A percentile compares a stretch with the other conserved stretches of the same genome.
Evolutionary conservation across 768 basidiomycete genomes (phyloP).

Genomic region (Gymnopilus dilepis): DNA sequence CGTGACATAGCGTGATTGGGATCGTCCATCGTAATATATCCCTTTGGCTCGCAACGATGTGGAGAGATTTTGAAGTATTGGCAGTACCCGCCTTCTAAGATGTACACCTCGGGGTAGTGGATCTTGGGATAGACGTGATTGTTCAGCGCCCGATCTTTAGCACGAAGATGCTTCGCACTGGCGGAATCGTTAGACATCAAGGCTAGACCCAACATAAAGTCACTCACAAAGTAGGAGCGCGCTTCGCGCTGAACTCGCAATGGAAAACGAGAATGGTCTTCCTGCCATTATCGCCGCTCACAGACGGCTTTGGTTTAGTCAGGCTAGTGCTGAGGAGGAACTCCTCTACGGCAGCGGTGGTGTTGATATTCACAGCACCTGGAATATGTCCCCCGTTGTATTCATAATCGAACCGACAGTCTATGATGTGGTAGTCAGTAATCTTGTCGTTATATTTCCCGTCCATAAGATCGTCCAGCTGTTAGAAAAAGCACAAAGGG

Average conservation of each 20-base stretch:
- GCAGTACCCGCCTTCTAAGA: constrained; percentile 96
- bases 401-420: constrained; percentile 98
- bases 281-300: constrained; percentile 72
- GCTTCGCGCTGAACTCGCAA: constrained; percentile 95
- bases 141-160: constrained; percentile 88
- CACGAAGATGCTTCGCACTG: constrained; percentile 93
- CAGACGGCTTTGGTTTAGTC: constrained; percentile 65
- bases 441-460: constrained; percentile 74
- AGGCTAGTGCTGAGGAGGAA: constrained; percentile 67
- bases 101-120: constrained; percentile 95
- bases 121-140: constrained; percentile 89
- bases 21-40: constrained; percentile 95
- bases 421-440: constrained; percentile 79
- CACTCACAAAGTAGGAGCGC: constrained; percentile 93
- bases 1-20: constrained; percentile 82
- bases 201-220: neutral
- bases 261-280: constrained; percentile 95
- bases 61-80: constrained; percentile 78
- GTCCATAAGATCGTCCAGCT: constrained; percentile 82
- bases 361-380: constrained; percentile 92
- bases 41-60: constrained; percentile 75
- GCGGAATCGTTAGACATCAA: neutral
- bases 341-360: constrained; percentile 77
- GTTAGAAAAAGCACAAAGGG: constrained; percentile 1
- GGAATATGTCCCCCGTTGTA: constrained; percentile 92